A percentile compares a stretch with the other conserved stretches of the same genome.
Evolutionary conservation across 371 early-diverging fungal genomes (phyloP).

Genomic region (Entomophthora muscae): DNA sequence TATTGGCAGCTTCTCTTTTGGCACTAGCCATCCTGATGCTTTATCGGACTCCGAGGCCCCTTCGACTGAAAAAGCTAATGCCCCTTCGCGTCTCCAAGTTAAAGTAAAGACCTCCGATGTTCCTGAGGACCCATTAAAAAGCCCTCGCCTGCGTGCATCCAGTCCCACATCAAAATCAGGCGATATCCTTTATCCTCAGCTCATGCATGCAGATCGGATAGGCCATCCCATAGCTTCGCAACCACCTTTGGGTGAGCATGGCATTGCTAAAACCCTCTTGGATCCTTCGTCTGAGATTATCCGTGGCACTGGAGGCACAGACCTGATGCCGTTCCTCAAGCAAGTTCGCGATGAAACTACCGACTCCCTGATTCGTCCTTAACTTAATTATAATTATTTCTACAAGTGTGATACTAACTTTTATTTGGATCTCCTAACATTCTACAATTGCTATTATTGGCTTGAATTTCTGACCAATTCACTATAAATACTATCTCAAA

Average conservation of each 20-base stretch:
- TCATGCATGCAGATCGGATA: not conserved
- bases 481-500: too few species aligned
- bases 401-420: too few species aligned
- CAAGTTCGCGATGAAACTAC: conserved; percentile 40
- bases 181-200: not conserved
- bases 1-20: conserved; percentile 17
- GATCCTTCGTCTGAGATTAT: conserved; percentile 25
- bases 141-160: not conserved
- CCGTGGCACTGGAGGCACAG: conserved; percentile 91
- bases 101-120: too few species aligned
- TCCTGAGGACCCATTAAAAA: not conserved
- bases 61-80: not conserved
- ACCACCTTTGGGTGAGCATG: not conserved
- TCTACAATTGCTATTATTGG: too few species aligned
- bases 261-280: conserved; percentile 19
- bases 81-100: not conserved
- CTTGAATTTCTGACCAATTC: too few species aligned
- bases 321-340: conserved; percentile 74
- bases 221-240: not conserved
- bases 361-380: not conserved
- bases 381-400: too few species aligned
- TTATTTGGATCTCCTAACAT: too few species aligned
- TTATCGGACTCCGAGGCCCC: not conserved
- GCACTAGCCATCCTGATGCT: conserved; percentile 12
- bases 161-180: not conserved